A percentile compares a stretch with the other conserved stretches of the same genome.
Conservation (phyloP, 805 yeast genomes). For the Grigorovia transvaalensis region DNA sequence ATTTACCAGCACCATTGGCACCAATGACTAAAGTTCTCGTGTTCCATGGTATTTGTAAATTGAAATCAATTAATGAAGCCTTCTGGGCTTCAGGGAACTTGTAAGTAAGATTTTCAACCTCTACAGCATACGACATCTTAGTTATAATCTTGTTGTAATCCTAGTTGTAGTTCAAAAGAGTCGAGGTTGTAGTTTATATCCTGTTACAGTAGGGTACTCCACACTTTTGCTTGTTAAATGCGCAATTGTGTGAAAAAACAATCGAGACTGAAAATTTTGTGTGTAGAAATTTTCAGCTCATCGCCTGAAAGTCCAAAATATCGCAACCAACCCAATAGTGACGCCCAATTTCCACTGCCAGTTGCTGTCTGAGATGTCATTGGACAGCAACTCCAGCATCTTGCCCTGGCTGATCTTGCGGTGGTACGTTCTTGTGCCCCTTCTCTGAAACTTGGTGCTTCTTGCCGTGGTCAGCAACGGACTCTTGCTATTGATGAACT, state of each 20-base stretch:
- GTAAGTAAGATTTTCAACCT: constrained; percentile 55
- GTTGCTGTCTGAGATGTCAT: not conserved
- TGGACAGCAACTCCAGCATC: not conserved
- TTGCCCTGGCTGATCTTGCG: not conserved
- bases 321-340: not conserved
- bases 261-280: not conserved
- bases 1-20: constrained; percentile 96
- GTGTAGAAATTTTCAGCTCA: not conserved
- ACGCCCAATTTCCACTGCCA: not conserved
- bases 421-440: not conserved
- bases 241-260: not conserved
- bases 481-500: constrained; percentile 19
- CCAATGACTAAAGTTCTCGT: constrained; percentile 76
- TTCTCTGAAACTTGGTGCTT: constrained; percentile 4
- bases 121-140: constrained; percentile 34
- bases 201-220: not conserved
- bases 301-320: not conserved
- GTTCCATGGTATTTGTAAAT: constrained; percentile 53
- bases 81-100: constrained; percentile 48
- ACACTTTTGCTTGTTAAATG: not conserved
- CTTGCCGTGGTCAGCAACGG: constrained; percentile 22
- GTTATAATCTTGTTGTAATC: not conserved
- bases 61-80: constrained; percentile 59
- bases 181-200: too few relatives aligned
- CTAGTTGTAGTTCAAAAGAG: too few relatives aligned